phyloP scores from a whole-genome alignment of 345 rosid genomes.

The Anacardium occidentale region DNA sequence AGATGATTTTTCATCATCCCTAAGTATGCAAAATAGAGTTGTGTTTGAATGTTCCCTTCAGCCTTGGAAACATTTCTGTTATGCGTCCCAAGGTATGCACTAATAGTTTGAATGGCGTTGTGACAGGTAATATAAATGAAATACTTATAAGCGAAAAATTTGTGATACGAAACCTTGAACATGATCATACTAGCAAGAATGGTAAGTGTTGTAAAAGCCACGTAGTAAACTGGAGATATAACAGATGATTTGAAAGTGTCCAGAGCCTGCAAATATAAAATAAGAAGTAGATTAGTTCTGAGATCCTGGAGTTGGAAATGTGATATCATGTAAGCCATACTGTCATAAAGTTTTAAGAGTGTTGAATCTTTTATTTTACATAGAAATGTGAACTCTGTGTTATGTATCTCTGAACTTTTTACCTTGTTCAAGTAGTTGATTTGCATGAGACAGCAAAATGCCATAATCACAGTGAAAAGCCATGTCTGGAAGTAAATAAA shows the following conservation, averaged over 20 bases:
- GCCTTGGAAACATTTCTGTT: too few relatives aligned
- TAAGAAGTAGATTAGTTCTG: conserved; percentile 5
- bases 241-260: conserved; percentile 93
- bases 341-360: neutral
- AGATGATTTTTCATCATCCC: too few relatives aligned
- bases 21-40: neutral
- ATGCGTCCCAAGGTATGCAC: neutral
- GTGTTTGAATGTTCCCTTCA: neutral
- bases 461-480: conserved; percentile 60
- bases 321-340: neutral
- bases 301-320: too few relatives aligned
- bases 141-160: neutral
- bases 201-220: conserved; percentile 83
- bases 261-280: conserved; percentile 55
- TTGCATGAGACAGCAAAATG: conserved; percentile 60
- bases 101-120: neutral
- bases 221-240: conserved; percentile 87
- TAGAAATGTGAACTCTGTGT: neutral
- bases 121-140: neutral
- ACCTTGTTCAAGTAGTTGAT: conserved; percentile 92
- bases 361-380: neutral
- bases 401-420: neutral
- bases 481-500: conserved; percentile 65
- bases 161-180: conserved; percentile 66
- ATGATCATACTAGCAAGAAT: conserved; percentile 91